Percentiles rank a stretch among this genome's conserved stretches.
Conservation (phyloP, 2,329 filamentous ascomycete genomes). For the Ceratocystis albifundus region DNA sequence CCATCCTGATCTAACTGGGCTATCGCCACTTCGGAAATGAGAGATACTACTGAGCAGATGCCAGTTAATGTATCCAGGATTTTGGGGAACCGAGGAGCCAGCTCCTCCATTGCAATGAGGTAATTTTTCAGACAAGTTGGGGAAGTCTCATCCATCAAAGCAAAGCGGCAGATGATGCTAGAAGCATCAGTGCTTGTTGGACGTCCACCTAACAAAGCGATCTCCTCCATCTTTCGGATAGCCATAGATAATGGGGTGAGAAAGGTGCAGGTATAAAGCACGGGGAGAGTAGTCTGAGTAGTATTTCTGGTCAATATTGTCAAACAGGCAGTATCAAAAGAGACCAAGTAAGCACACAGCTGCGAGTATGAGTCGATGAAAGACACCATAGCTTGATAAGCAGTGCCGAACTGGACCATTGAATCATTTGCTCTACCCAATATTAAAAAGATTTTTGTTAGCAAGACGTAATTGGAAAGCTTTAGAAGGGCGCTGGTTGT, state of each 20-base stretch:
- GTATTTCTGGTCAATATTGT: background rate
- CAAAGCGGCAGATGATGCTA: background rate
- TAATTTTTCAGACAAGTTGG: constrained; percentile 2
- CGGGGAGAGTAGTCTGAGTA: background rate
- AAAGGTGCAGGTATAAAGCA: constrained; percentile 2
- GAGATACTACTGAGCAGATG: background rate
- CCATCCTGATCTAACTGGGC: background rate
- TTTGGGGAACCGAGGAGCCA: constrained; percentile 14
- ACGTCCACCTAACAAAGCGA: background rate
- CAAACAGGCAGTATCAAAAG: constrained; percentile 34
- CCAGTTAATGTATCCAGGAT: constrained; percentile 8
- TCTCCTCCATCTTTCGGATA: constrained; percentile 1
- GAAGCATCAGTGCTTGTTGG: background rate
- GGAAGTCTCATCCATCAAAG: background rate
- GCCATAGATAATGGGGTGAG: background rate
- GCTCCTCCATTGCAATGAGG: background rate
- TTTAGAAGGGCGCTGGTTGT: too few relatives aligned
- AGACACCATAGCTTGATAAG: constrained; percentile 22
- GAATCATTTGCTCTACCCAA: background rate
- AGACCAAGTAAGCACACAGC: constrained; percentile 42
- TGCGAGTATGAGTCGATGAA: constrained; percentile 37
- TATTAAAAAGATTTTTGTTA: background rate
- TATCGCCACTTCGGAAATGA: background rate
- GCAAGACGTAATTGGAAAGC: background rate
- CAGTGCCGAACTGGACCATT: background rate